phyloP scores from a whole-genome alignment of 495 filamentous ascomycete genomes.

The Penicillium dipodomyicola region DNA sequence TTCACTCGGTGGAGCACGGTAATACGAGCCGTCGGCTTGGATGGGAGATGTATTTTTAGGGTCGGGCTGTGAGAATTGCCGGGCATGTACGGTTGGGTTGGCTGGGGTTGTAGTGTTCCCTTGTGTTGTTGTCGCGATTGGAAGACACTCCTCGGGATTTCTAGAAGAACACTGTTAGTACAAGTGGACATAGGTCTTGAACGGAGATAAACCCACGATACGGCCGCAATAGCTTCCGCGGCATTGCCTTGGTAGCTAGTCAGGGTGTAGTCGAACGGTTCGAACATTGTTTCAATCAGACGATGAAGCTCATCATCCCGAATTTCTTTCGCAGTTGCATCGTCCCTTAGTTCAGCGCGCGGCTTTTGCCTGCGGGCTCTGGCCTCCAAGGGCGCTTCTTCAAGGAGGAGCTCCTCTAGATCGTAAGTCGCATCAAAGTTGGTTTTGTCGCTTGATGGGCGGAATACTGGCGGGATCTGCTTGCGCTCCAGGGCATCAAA shows the following conservation, averaged over 20 bases:
- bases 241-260: constrained; percentile 56
- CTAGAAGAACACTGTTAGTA: constrained; percentile 22
- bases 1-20: constrained; percentile 25
- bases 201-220: constrained; percentile 30
- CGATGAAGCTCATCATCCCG: constrained; percentile 90
- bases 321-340: constrained; percentile 94
- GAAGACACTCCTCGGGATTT: constrained; percentile 45
- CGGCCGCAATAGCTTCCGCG: constrained; percentile 41
- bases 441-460: constrained; percentile 92
- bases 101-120: constrained; percentile 19
- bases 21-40: constrained; percentile 27
- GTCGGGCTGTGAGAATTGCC: constrained; percentile 43
- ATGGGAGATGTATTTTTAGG: constrained; percentile 31
- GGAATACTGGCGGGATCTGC: constrained; percentile 86
- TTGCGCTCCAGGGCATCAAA: constrained; percentile 85
- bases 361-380: constrained; percentile 90
- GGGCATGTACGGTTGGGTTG: constrained; percentile 29
- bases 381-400: constrained; percentile 94
- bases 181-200: not conserved
- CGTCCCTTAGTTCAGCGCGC: constrained; percentile 82
- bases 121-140: constrained; percentile 25
- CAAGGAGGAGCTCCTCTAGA: constrained; percentile 86
- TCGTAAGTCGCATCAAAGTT: constrained; percentile 99
- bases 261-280: constrained; percentile 91
- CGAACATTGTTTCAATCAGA: constrained; percentile 91